Percentiles rank a stretch among this genome's conserved stretches.
Evolutionary conservation across 1,139 yeast species (phyloP).

Genomic region (Kazachstania sp.): DNA sequence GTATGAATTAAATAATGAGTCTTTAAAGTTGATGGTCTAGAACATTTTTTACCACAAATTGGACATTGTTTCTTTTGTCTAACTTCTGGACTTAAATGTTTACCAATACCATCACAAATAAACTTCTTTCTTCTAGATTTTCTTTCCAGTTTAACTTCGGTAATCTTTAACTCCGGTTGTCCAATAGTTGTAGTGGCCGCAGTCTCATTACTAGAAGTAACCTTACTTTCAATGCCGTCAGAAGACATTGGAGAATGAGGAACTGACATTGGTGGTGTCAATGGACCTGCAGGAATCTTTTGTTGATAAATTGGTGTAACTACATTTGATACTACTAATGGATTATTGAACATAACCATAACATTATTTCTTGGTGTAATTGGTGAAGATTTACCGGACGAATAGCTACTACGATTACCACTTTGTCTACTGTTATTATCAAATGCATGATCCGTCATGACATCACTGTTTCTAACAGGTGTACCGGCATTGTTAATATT

Average conservation of each 20-base stretch:
- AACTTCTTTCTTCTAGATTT: conserved; percentile 1
- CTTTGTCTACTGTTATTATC: background rate
- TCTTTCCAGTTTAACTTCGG: background rate
- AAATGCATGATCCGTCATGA: background rate
- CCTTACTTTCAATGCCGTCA: background rate
- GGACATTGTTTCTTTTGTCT: conserved; percentile 37
- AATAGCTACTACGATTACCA: background rate
- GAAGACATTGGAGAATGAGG: background rate
- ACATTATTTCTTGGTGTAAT: background rate
- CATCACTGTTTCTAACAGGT: background rate
- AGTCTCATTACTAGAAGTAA: background rate
- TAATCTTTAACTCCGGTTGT: background rate
- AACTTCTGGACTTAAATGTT: conserved; percentile 3
- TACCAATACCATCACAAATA: background rate
- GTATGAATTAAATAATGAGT: conserved; percentile 83
- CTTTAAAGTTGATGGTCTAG: conserved; percentile 73
- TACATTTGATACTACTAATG: background rate
- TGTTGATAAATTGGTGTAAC: background rate
- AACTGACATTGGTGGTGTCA: background rate
- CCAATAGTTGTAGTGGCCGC: background rate
- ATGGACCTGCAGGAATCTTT: background rate
- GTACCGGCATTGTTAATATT: background rate
- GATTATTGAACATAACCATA: background rate
- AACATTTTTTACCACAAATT: conserved; percentile 68
- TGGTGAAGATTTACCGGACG: background rate